Evolutionary conservation across 2,329 filamentous ascomycete genomes (phyloP), one percentile per base, ranked within the genome.

Genomic region (Pezicula neosporulosa): DNA sequence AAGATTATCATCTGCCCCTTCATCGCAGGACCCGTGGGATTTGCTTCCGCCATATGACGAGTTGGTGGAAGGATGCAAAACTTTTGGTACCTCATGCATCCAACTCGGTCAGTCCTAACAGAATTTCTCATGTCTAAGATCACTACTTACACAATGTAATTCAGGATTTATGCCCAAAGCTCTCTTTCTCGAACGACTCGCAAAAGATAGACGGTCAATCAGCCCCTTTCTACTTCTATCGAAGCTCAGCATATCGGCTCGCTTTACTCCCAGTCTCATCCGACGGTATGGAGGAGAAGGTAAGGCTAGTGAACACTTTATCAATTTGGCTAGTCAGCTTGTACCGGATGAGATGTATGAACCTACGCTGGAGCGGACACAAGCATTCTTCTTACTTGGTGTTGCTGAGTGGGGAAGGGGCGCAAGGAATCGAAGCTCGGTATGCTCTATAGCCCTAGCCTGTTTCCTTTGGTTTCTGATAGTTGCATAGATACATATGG

Each of bases 381-480:
- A 83, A 63, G 79, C 74, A 1, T 83, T 83, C 53, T 82, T 81
- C 56, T 65, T 83, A 3, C 66, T 83, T 12, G 80, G 78, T 58
- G 76, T 83, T 50, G 78, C 80, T 5, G 79, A 83, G 56, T 80
- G 82, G 60, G 78, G 78, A 15, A 79, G 74, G 45, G 80, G 77
- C 0, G 66, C 76, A 55, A 75, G 72, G 36, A 77, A 79, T 47
- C 71, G 69, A 48, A 83, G 80, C 63, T 78, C 77, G 56, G 78
- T 81, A 63, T 60, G 78, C 37, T 3, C 6, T 30, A 13, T 13
- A 16, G 9, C n/a, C 27, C 3, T 21, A 4, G 21, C 13, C 35
- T 43, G 10, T 7, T 21, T 39, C 35, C 10, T 36, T n/a, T 24
- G 3, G 7, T 4, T 19, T 37, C 18, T 21, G 2, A 47, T 15